Percentiles rank a stretch among this genome's conserved stretches.
Conservation (phyloP, 768 basidiomycete species). For the Mycena venus region DNA sequence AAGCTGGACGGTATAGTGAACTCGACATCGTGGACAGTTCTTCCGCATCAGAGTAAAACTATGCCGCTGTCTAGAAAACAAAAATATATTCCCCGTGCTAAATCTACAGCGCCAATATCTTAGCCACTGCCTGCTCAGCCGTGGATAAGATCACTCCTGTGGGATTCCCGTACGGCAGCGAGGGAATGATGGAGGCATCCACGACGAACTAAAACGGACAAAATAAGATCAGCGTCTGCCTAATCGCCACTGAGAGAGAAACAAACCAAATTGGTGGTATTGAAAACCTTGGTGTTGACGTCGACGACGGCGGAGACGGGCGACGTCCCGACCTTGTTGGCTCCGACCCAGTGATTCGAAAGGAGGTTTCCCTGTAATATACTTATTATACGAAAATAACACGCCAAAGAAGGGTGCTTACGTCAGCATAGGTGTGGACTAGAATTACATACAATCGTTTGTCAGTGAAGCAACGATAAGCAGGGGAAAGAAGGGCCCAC, state of each 20-base stretch:
- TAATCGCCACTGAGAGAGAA: background rate
- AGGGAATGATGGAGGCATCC: conserved; percentile 51
- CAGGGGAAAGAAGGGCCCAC: conserved; percentile 41
- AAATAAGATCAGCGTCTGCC: conserved; percentile 1
- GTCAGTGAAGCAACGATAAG: conserved; percentile 6
- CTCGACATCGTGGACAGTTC: background rate
- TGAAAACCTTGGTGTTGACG: conserved; percentile 66
- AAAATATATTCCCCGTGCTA: background rate
- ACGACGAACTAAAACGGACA: conserved; percentile 49
- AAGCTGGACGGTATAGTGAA: background rate
- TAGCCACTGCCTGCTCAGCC: conserved; percentile 70
- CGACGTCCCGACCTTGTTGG: conserved; percentile 60
- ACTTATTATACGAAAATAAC: background rate
- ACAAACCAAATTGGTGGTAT: conserved; percentile 60
- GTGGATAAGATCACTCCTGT: conserved; percentile 68
- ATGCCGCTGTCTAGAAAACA: background rate
- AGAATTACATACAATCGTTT: background rate
- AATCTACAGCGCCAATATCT: conserved; percentile 60
- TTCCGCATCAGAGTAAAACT: background rate
- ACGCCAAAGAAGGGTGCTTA: conserved; percentile 13
- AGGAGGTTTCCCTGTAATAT: conserved; percentile 53
- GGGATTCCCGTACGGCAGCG: conserved; percentile 70
- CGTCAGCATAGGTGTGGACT: conserved; percentile 57
- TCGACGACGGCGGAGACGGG: conserved; percentile 63
- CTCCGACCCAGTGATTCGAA: conserved; percentile 78